Evolutionary conservation across 768 basidiomycete genomes (phyloP).

Genomic region (Cubamyces lactineus): DNA sequence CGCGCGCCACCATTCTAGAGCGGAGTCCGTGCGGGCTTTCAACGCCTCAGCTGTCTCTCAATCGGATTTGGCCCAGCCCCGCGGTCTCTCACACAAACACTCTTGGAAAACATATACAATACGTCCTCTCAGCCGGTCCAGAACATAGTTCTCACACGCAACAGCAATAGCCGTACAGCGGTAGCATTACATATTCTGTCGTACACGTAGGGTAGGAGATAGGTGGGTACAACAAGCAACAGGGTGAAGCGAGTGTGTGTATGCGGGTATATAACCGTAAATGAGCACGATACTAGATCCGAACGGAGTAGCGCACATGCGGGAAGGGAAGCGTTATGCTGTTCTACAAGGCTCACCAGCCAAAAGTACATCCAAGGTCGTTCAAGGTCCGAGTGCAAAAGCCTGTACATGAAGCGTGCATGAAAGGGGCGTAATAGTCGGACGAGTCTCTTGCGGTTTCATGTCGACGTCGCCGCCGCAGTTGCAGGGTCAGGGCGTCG

Average conservation of each 20-base stretch:
- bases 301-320: background rate
- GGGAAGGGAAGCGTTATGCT: background rate
- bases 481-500: constrained; percentile 10
- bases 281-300: background rate
- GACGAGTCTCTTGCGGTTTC: background rate
- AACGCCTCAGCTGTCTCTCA: constrained; percentile 2
- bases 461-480: background rate
- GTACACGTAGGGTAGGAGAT: constrained; percentile 4
- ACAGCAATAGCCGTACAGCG: background rate
- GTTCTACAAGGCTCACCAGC: background rate
- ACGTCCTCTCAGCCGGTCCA: background rate
- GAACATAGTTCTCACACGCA: background rate
- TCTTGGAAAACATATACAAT: background rate
- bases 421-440: too few relatives aligned
- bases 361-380: background rate
- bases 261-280: constrained; percentile 16
- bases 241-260: background rate
- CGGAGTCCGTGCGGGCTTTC: constrained; percentile 30
- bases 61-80: constrained; percentile 4
- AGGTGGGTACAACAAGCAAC: background rate
- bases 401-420: background rate
- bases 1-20: constrained; percentile 29
- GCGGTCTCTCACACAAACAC: background rate
- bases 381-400: background rate
- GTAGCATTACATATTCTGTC: constrained; percentile 11